Conservation (phyloP, 1,139 yeast species). For the Entelexis paramagnoliae region DNA sequence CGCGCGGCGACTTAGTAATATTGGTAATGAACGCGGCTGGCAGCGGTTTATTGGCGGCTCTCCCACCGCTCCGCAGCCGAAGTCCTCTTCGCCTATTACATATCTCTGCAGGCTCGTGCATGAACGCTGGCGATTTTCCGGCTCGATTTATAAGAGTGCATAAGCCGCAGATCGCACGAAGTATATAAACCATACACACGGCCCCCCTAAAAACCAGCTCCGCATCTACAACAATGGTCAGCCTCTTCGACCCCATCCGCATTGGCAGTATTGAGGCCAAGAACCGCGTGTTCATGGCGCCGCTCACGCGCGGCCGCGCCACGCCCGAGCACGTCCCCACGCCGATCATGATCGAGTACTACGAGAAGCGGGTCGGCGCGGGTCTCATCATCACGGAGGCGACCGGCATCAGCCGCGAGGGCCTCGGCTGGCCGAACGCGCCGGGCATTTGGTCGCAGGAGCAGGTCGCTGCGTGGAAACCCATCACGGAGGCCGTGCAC, state of each 20-base stretch:
- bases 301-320: constrained; percentile 43
- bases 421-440: constrained; percentile 28
- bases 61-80: neutral
- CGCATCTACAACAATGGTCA: neutral
- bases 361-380: constrained; percentile 41
- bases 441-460: constrained; percentile 41
- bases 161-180: neutral
- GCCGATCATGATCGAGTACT: constrained; percentile 41
- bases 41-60: neutral
- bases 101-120: neutral
- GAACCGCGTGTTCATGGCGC: constrained; percentile 37
- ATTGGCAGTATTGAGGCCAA: constrained; percentile 18
- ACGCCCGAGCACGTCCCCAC: constrained; percentile 34
- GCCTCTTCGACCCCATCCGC: constrained; percentile 11
- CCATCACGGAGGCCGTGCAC: constrained; percentile 33
- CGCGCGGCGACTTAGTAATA: neutral
- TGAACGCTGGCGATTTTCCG: neutral
- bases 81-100: neutral
- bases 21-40: too few species aligned
- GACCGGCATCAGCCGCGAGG: constrained; percentile 33
- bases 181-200: too few species aligned
- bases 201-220: too few species aligned
- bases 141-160: neutral
- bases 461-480: constrained; percentile 35
- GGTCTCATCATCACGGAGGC: constrained; percentile 41